Base-by-base conservation (phyloP, 495 filamentous ascomycete genomes). In the Talaromyces adpressus region DNA sequence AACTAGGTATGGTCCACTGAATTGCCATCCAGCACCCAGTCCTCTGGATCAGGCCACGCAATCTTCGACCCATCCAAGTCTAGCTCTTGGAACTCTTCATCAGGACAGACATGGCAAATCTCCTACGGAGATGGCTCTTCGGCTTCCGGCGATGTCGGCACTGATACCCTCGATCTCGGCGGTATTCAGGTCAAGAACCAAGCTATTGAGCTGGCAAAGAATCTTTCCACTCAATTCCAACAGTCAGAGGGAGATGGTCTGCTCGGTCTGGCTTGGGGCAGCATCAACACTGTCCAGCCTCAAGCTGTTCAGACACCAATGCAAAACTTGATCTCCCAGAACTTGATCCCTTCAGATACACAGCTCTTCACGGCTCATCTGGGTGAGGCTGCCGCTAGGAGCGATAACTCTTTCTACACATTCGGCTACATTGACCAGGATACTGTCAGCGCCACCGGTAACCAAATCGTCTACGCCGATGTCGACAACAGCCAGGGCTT, bases 351-450 rank as follows among this genome's bases (percentile, higher is more conserved):
- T 9, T 75, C 84, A 64, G 74, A 76, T 4, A 68, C 81, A 3
- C 80, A 87, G 71, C 80, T 93, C n/a, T 92, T 92, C 77, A 92
- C 89, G 0, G 87, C 82, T 22, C 86, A 89, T 60, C 82, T 92
- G 49, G 87, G 87, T 63, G 87, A 81, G 61, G 70, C 80, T 49
- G 82, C 84, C 57, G 73, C 72, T 0, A 77, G 81, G 62, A 82
- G 85, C 52, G 80, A 82, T 59, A 77, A 82, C 59, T 87, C 85
- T 2, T 92, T 92, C 78, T 92, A 90, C 75, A 92, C 89, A 0
- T 92, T 92, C 66, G 90, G 90, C 27, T 91, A 79, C 69, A 87
- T 92, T 68, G 90, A 92, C 68, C 69, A 89, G 64, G 84, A 82
- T 6, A 80, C 85, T 0, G 79, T 90, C 53, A 79, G 76, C 51